Base-by-base conservation (phyloP, 345 rosid species). In the Turnera subulata region DNA sequence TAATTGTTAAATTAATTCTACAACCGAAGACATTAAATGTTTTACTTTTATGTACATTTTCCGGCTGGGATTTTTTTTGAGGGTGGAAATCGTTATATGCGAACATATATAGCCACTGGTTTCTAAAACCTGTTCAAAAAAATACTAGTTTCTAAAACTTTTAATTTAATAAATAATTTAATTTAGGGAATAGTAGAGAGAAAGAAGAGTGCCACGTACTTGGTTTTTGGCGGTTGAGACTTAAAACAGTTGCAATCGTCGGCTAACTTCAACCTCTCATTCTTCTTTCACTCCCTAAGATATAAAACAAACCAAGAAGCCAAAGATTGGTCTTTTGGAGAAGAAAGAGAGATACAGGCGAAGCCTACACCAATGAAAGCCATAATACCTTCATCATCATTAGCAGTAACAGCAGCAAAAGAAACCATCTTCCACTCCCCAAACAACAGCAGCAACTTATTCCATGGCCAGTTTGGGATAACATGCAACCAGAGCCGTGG, bases 161-260 rank as follows among this genome's bases (percentile, higher is more conserved):
- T n/a, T n/a, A n/a, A n/a, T n/a, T 29, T 29, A 29, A 29, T 4
- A 29, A 29, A 29, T 3, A 29, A 29, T 29, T 29, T 29, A 29
- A 29, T 29, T n/a, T 3, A 8, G 35, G n/a, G 24, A 33, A 8
- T 29, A 22, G 23, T 33, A 35, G 37, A 55, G 62, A 29, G 32
- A 54, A 47, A 23, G 49, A 39, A 52, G 39, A n/a, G 23, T 11
- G 65, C 65, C 73, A 72, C 80, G 73, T 78, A 12, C 54, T 37
- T n/a, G 37, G 7, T 57, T 73, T n/a, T 76, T 73, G 81, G 88
- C 81, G 84, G 85, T 44, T 63, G 73, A 63, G 64, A 63, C 18
- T 37, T 44, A 50, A 55, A 29, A 38, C 16, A 1, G 20, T 7
- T 21, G 26, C 43, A 10, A 39, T 32, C 11, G 14, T 35, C 45